Percentiles rank a stretch among this genome's conserved stretches.
Evolutionary conservation across 2,329 filamentous ascomycete species (phyloP).

Genomic region (Penicillium griseofulvum): DNA sequence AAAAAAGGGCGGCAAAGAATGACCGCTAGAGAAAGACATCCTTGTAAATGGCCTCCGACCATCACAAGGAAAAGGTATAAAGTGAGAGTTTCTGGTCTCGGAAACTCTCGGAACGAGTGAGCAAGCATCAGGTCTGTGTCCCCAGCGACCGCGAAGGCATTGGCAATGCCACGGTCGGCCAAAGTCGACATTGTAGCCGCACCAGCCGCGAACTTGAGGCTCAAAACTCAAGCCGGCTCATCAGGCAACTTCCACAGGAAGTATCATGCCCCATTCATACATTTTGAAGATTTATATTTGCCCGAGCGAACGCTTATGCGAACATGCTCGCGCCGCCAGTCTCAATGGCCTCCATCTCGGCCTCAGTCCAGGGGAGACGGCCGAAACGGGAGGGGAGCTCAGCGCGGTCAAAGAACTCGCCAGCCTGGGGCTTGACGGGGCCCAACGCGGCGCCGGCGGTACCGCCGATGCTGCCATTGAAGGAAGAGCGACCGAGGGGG

Average conservation of each 20-base stretch:
- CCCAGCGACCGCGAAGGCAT: not conserved
- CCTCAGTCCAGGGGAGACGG: conserved; percentile 67
- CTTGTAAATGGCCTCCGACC: not conserved
- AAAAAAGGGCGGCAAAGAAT: conserved; percentile 13
- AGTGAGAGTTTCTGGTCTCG: not conserved
- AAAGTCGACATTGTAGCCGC: not conserved
- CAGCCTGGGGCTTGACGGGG: conserved; percentile 65
- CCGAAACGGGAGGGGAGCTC: conserved; percentile 85
- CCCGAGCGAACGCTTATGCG: conserved; percentile 36
- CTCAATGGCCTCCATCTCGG: conserved; percentile 95
- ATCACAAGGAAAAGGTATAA: conserved; percentile 6
- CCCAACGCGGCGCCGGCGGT: conserved; percentile 69
- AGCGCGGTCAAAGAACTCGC: conserved; percentile 81
- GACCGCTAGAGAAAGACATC: conserved; percentile 9
- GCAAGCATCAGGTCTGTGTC: not conserved
- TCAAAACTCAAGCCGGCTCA: conserved; percentile 3
- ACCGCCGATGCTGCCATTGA: conserved; percentile 54
- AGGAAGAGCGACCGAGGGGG: conserved; percentile 49
- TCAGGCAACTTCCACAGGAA: conserved; percentile 17
- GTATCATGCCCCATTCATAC: conserved; percentile 23
- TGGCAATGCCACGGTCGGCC: conserved; percentile 7
- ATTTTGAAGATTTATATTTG: conserved; percentile 2
- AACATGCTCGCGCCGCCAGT: conserved; percentile 77
- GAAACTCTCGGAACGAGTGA: conserved; percentile 3
- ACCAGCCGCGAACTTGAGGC: conserved; percentile 7